Evolutionary conservation across 352 stramenopile genomes (phyloP).

Genomic region (Phytopythium sindhum): DNA sequence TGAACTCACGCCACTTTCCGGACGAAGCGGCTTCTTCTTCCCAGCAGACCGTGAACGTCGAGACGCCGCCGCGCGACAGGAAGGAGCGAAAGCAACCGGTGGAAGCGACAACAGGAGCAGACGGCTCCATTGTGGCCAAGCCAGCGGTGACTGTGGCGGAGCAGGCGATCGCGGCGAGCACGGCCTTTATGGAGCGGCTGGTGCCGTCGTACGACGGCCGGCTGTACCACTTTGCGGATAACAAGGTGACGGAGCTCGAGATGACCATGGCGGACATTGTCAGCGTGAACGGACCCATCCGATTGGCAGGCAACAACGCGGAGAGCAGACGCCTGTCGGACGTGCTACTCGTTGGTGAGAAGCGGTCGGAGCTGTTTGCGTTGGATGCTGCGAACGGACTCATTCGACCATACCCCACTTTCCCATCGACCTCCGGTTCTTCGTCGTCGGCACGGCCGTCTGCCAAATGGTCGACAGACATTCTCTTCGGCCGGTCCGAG

Average conservation of each 20-base stretch:
- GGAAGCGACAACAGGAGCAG: neutral
- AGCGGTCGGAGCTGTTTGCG: conserved; percentile 66
- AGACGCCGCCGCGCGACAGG: conserved; percentile 13
- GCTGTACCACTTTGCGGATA: conserved; percentile 69
- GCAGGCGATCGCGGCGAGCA: conserved; percentile 25
- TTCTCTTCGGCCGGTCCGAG: conserved; percentile 74
- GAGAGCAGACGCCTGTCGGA: conserved; percentile 32
- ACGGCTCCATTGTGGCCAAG: conserved; percentile 3
- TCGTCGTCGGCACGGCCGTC: conserved; percentile 16
- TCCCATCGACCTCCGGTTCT: neutral
- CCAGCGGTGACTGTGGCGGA: conserved; percentile 10
- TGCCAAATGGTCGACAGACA: conserved; percentile 19
- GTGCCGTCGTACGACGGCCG: conserved; percentile 76
- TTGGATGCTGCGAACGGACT: conserved; percentile 62
- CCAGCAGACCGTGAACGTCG: conserved; percentile 5
- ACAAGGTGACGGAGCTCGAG: conserved; percentile 58
- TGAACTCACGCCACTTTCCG: neutral
- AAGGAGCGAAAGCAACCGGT: conserved; percentile 5
- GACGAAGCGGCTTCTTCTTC: neutral
- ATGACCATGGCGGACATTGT: conserved; percentile 80
- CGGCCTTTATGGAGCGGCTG: conserved; percentile 48
- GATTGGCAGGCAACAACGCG: conserved; percentile 29
- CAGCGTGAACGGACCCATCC: conserved; percentile 66
- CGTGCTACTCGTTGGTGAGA: conserved; percentile 77
- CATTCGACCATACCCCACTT: conserved; percentile 37